Percentiles rank a stretch among this genome's conserved stretches.
Evolutionary conservation across 148 eudicot genomes (phyloP).

Genomic region (Persicaria tinctoria): DNA sequence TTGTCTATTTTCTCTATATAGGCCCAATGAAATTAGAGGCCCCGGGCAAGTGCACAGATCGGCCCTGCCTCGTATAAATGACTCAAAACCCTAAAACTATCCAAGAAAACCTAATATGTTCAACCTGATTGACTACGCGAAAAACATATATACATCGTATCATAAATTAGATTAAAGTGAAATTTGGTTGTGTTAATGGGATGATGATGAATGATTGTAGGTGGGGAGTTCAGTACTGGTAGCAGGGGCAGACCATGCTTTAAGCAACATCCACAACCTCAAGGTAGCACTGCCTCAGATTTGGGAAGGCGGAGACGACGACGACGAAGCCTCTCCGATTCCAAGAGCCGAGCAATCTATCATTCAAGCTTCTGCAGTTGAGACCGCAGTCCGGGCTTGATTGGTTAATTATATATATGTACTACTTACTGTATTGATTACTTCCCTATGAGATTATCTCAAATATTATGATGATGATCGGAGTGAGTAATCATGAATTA

Average conservation of each 20-base stretch:
- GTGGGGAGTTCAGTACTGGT: conserved; percentile 69
- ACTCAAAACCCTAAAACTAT: neutral
- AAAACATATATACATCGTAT: too few relatives aligned
- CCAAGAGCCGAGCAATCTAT: conserved; percentile 28
- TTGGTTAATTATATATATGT: too few relatives aligned
- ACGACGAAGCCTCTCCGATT: neutral
- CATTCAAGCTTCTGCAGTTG: conserved; percentile 23
- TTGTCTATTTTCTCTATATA: too few relatives aligned
- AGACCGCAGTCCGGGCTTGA: conserved; percentile 31
- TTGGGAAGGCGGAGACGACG: conserved; percentile 50
- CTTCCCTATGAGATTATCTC: neutral
- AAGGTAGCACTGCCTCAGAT: conserved; percentile 79
- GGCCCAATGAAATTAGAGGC: too few relatives aligned
- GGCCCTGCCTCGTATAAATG: neutral
- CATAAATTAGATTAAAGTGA: neutral
- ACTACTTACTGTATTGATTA: neutral
- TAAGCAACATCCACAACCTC: conserved; percentile 81
- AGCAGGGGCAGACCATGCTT: conserved; percentile 74
- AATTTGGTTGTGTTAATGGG: neutral
- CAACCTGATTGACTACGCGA: too few relatives aligned
- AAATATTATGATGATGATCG: neutral
- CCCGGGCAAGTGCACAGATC: too few relatives aligned
- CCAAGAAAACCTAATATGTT: too few relatives aligned
- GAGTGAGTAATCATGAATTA: too few relatives aligned
- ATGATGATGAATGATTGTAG: conserved; percentile 25